phyloP scores from a whole-genome alignment of 2,329 filamentous ascomycete species.

The Stachybotrys chlorohalonatus region DNA sequence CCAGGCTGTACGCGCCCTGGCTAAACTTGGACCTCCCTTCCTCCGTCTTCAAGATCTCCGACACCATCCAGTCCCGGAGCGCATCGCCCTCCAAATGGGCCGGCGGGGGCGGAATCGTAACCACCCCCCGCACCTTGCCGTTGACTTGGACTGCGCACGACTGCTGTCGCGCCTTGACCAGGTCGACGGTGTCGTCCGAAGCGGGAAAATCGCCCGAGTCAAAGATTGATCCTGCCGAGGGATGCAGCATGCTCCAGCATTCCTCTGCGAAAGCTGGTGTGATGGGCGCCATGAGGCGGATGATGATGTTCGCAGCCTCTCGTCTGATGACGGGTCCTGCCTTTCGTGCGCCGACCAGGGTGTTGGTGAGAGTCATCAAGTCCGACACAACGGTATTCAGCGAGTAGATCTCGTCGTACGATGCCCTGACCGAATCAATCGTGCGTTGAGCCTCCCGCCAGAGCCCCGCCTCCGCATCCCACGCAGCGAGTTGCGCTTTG shows the following conservation, averaged over 20 bases:
- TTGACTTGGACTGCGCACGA: constrained; percentile 67
- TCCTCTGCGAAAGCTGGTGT: constrained; percentile 75
- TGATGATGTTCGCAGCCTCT: constrained; percentile 43
- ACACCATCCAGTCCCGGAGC: constrained; percentile 52
- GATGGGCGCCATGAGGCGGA: constrained; percentile 70
- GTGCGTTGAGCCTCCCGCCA: constrained; percentile 61
- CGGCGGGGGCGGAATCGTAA: constrained; percentile 50
- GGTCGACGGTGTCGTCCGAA: constrained; percentile 38
- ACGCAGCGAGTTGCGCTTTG: constrained; percentile 22
- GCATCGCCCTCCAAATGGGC: constrained; percentile 28
- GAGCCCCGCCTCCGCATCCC: constrained; percentile 40
- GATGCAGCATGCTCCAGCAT: constrained; percentile 57
- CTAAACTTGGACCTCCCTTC: constrained; percentile 50
- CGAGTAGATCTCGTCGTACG: constrained; percentile 62
- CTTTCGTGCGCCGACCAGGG: constrained; percentile 37
- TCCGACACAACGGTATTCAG: constrained; percentile 80
- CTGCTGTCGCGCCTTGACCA: constrained; percentile 40
- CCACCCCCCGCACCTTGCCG: constrained; percentile 63
- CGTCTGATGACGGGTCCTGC: constrained; percentile 34
- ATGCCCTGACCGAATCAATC: constrained; percentile 56
- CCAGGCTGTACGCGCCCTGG: constrained; percentile 33
- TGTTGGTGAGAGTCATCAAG: constrained; percentile 73
- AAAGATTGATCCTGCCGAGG: constrained; percentile 29
- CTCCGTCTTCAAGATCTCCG: constrained; percentile 49
- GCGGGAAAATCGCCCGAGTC: constrained; percentile 48